phyloP scores from a whole-genome alignment of 2,329 filamentous ascomycete species.

The Mycosphaerella sp. region DNA sequence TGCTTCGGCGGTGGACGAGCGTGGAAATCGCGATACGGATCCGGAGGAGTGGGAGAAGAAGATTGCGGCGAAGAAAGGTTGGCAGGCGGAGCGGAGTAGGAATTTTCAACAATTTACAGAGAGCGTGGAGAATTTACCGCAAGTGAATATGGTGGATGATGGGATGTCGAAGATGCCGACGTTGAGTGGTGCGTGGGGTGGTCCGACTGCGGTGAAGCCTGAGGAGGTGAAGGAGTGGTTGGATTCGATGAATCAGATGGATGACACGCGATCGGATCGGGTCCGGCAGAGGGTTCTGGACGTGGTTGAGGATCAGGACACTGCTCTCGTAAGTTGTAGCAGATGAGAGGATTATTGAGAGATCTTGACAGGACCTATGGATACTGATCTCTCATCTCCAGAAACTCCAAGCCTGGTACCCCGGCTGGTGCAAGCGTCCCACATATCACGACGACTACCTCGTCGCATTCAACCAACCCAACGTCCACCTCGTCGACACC shows the following conservation, averaged over 20 bases:
- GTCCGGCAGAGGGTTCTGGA: conserved; percentile 43
- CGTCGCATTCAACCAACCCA: conserved; percentile 49
- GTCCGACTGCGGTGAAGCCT: conserved; percentile 68
- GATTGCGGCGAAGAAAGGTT: conserved; percentile 38
- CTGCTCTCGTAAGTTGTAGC: background rate
- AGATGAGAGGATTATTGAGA: background rate
- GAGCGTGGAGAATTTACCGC: conserved; percentile 29
- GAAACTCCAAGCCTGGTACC: conserved; percentile 53
- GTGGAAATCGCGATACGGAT: conserved; percentile 35
- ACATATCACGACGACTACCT: conserved; percentile 36
- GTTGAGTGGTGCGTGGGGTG: conserved; percentile 27
- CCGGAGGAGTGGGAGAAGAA: conserved; percentile 36
- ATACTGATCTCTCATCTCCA: background rate
- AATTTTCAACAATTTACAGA: conserved; percentile 42
- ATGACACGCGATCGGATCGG: conserved; percentile 38
- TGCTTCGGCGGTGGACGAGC: conserved; percentile 32
- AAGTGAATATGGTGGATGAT: conserved; percentile 44
- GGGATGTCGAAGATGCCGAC: conserved; percentile 18
- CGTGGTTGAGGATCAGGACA: conserved; percentile 45
- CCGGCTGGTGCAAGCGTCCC: conserved; percentile 57
- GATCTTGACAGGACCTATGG: too few relatives aligned
- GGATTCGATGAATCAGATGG: conserved; percentile 48
- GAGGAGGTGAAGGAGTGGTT: conserved; percentile 72
- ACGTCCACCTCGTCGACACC: conserved; percentile 56
- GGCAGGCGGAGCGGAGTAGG: conserved; percentile 42